Evolutionary conservation across 208 protist species (phyloP), one percentile per base, ranked within the genome.

Genomic region (Trypanosoma rangeli): DNA sequence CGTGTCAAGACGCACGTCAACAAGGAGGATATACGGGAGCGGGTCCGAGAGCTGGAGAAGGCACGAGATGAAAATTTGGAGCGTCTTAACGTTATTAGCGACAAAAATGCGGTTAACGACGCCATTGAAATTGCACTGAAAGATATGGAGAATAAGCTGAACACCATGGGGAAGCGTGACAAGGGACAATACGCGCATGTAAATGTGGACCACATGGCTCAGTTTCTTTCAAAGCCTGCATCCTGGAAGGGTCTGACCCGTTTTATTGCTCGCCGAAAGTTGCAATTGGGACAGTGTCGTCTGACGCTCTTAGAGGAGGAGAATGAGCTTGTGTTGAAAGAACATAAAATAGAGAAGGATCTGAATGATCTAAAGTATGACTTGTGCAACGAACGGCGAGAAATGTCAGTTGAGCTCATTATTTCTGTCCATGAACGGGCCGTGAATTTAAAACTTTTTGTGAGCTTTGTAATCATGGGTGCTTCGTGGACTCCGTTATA

Each of bases 401-500:
- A 77, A 16, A 65, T 28, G 39, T 52, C 55, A 28, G 60, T 77
- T 3, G 55, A 53, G 48, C 44, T 68, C 28, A 66, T 64, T 1
- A 9, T 77, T 24, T 44, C 58, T 50, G 72, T 70, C 16, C 29
- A 35, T 22, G 62, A 59, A 31, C 35, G 10, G n/a, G 28, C 15
- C 15, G 60, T 63, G 7, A 53, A 66, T 70, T 64, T 89, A 64
- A 37, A 62, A 48, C 46, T 89, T 54, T 58, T 72, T 54, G 26
- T 86, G 22, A 78, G 72, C 22, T 89, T 76, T 63, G 69, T 86
- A 15, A 71, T 74, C 49, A 71, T 49, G 44, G 78, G 76, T 9
- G 83, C 77, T 0, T 68, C 70, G 5, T 89, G 83, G 83, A 68
- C 63, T 26, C 77, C 80, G 0, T 56, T 80, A 28, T 88, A 83